phyloP scores from a whole-genome alignment of 2,329 filamentous ascomycete genomes.

The Ascomycota sp. region DNA sequence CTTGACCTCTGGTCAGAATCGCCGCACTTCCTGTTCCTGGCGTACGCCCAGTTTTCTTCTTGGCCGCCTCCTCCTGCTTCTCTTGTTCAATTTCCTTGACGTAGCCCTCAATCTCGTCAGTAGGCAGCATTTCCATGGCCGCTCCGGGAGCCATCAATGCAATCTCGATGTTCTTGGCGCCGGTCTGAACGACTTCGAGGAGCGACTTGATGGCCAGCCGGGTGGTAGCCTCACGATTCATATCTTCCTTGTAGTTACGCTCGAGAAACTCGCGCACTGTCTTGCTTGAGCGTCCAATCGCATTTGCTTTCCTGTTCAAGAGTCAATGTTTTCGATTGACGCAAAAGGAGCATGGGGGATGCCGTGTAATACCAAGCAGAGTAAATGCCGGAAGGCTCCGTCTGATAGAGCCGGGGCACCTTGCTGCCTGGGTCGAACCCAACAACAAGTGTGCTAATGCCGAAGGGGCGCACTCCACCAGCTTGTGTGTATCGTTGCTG shows the following conservation, averaged over 20 bases:
- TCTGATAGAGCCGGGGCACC: conserved; percentile 84
- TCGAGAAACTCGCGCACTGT: conserved; percentile 97
- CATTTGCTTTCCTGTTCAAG: conserved; percentile 77
- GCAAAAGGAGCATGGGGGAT: conserved; percentile 9
- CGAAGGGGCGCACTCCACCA: conserved; percentile 94
- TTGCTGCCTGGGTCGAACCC: conserved; percentile 93
- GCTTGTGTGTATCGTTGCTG: conserved; percentile 99
- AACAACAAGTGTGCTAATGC: conserved; percentile 92
- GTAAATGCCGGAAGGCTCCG: conserved; percentile 98
- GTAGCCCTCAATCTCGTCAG: conserved; percentile 90
- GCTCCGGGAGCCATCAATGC: conserved; percentile 93
- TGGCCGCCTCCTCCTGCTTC: conserved; percentile 96
- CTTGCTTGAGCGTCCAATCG: conserved; percentile 95
- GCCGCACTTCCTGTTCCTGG: conserved; percentile 50
- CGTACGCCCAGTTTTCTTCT: conserved; percentile 73
- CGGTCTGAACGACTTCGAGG: conserved; percentile 93
- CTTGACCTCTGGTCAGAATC: conserved; percentile 46
- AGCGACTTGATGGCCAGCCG: conserved; percentile 96
- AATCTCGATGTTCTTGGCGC: conserved; percentile 99
- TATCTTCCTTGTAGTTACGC: conserved; percentile 94
- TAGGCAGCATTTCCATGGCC: conserved; percentile 76
- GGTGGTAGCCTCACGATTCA: conserved; percentile 92
- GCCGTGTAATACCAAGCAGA: conserved; percentile 58
- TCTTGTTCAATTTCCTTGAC: conserved; percentile 98
- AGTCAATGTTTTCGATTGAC: not conserved